Evolutionary conservation across 2,329 filamentous ascomycete species (phyloP).

Genomic region (Talaromyces sp.): DNA sequence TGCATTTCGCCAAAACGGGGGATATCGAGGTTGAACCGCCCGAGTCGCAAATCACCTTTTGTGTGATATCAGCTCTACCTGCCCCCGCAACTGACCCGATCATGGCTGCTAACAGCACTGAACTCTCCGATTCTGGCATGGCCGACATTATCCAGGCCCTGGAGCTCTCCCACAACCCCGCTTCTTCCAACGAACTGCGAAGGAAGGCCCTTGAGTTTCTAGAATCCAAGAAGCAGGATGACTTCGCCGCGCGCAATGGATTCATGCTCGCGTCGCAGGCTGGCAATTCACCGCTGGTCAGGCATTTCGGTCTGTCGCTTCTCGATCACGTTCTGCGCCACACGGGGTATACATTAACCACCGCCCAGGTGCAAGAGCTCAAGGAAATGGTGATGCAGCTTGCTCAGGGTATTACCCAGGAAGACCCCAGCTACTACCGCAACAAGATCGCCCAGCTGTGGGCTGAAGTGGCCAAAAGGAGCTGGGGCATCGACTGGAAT

Average conservation of each 20-base stretch:
- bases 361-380: constrained; percentile 62
- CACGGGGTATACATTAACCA: constrained; percentile 68
- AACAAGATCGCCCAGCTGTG: constrained; percentile 94
- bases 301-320: constrained; percentile 89
- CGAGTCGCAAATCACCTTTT: neutral
- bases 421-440: constrained; percentile 75
- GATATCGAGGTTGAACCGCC: neutral
- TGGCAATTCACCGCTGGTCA: constrained; percentile 71
- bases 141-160: constrained; percentile 71
- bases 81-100: neutral
- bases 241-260: constrained; percentile 77
- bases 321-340: constrained; percentile 87
- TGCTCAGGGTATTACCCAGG: constrained; percentile 62
- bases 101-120: constrained; percentile 30
- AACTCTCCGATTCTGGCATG: constrained; percentile 32
- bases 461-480: constrained; percentile 89
- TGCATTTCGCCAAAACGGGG: neutral
- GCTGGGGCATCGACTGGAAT: constrained; percentile 89
- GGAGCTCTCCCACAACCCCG: constrained; percentile 77
- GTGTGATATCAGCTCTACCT: neutral
- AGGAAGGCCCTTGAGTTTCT: constrained; percentile 79
- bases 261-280: constrained; percentile 74
- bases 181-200: constrained; percentile 74
- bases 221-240: constrained; percentile 73
- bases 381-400: constrained; percentile 74